A percentile compares a stretch with the other conserved stretches of the same genome.
phyloP scores from a whole-genome alignment of 129 eudicot species.

The Scalesia atractyloides region DNA sequence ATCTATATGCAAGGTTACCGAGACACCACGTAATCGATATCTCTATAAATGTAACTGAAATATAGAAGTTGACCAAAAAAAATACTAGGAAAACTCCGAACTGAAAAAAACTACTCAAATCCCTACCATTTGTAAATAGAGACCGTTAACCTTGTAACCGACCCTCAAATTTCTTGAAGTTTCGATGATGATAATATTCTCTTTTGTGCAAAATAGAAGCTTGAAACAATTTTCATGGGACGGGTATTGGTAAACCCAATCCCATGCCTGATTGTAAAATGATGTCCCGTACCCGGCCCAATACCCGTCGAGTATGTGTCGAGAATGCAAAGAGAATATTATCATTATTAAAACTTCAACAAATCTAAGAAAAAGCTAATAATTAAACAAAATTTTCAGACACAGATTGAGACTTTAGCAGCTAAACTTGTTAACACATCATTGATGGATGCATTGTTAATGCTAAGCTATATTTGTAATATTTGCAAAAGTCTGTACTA shows the following conservation, averaged over 20 bases:
- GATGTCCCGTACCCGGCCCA: no score
- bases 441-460: neutral
- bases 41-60: neutral
- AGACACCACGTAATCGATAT: neutral
- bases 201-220: neutral
- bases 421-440: neutral
- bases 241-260: no score
- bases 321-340: no score
- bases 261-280: no score
- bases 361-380: neutral
- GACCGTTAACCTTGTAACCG: neutral
- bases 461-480: neutral
- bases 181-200: neutral
- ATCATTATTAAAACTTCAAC: neutral
- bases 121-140: neutral
- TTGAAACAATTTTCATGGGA: neutral
- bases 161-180: neutral
- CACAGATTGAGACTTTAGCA: constrained; percentile 10
- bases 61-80: neutral
- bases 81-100: neutral
- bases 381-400: constrained; percentile 11
- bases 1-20: neutral
- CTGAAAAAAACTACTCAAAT: constrained; percentile 7
- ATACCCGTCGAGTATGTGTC: no score
- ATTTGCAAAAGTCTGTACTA: constrained; percentile 10